Conservation (phyloP, 1,284 basidiomycete genomes). For the Golubevia sp. region DNA sequence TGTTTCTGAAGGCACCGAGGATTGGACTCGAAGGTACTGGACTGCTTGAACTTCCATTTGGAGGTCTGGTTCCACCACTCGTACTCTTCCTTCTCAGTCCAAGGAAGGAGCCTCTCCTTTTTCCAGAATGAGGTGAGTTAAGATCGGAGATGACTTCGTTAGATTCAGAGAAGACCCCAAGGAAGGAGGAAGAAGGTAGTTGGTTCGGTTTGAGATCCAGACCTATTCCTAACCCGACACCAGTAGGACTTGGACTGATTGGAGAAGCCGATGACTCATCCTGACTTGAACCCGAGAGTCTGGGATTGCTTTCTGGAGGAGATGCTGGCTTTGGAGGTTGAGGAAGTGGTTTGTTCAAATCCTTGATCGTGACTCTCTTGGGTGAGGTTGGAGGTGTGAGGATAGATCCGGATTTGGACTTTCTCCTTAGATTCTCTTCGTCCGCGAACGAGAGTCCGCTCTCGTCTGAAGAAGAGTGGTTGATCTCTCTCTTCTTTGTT, state of each 20-base stretch:
- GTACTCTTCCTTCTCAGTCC: neutral
- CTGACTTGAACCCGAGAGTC: neutral
- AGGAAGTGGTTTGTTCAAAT: too few species aligned
- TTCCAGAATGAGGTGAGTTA: neutral
- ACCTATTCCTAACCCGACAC: neutral
- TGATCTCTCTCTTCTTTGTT: too few species aligned
- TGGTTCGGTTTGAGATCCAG: neutral
- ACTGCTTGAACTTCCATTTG: too few species aligned
- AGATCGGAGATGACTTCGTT: neutral
- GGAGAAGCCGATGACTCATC: neutral
- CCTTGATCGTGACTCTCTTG: too few species aligned
- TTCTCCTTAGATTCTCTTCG: too few species aligned
- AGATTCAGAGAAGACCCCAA: neutral
- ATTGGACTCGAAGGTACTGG: too few species aligned
- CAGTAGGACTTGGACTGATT: neutral
- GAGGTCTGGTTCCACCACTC: too few species aligned
- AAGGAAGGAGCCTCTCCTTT: neutral
- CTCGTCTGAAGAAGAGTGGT: too few species aligned
- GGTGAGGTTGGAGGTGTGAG: too few species aligned
- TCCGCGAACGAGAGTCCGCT: too few species aligned
- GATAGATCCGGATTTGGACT: too few species aligned
- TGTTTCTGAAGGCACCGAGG: too few species aligned
- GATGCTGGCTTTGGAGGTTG: neutral
- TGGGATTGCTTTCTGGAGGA: neutral
- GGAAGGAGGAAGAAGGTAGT: neutral